phyloP scores from a whole-genome alignment of 1,284 basidiomycete species.

The Coriolopsis trogii region DNA sequence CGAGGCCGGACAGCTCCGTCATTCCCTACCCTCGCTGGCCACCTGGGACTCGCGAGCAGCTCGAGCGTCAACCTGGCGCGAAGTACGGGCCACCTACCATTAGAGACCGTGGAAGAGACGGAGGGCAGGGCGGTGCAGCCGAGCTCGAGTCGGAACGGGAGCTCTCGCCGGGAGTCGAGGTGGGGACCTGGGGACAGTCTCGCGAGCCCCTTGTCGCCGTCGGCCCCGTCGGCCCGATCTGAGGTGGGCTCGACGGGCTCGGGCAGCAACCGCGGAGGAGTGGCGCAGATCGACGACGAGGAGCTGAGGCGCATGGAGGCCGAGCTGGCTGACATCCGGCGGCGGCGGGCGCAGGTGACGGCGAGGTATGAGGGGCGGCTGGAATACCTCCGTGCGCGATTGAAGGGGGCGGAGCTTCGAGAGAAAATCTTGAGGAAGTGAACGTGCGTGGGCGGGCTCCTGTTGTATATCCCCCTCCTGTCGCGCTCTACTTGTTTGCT shows the following conservation, averaged over 20 bases:
- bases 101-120: conserved; percentile 53
- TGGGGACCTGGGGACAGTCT: conserved; percentile 12
- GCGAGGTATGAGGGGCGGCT: conserved; percentile 66
- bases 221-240: conserved; percentile 19
- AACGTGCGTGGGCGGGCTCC: conserved; percentile 1
- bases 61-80: conserved; percentile 50
- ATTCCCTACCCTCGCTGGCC: conserved; percentile 24
- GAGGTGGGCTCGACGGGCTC: conserved; percentile 19
- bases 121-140: conserved; percentile 29
- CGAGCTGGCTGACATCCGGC: conserved; percentile 65
- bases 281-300: conserved; percentile 25
- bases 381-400: conserved; percentile 68
- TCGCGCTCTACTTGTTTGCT: conserved; percentile 3
- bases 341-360: conserved; percentile 63
- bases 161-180: conserved; percentile 11
- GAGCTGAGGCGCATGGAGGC: conserved; percentile 42
- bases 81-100: conserved; percentile 50
- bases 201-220: conserved; percentile 13
- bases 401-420: conserved; percentile 75
- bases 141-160: conserved; percentile 8
- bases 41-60: conserved; percentile 41
- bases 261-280: conserved; percentile 9
- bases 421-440: conserved; percentile 60
- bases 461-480: conserved; percentile 1
- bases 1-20: conserved; percentile 31